These are phyloP conservation scores for Yamadazyma aaseri DNA, from an alignment of 1,139 yeast genomes.

Conservation along the genomic window DNA sequence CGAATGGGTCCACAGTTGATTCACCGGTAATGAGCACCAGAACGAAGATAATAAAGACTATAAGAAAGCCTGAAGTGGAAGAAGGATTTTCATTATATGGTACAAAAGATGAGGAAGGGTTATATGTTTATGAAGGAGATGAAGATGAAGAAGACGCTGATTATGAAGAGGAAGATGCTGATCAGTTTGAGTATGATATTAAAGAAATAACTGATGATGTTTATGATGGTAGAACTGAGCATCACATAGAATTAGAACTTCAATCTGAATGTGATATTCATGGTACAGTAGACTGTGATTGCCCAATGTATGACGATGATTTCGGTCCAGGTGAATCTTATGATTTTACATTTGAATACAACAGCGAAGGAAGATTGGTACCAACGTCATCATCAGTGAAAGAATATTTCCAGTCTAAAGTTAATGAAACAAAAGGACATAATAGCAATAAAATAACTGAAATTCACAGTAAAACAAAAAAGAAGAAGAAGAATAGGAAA, in stretches of 20 bases:
- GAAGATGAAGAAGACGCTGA: slow-evolving; percentile 10
- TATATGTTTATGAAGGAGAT: slow-evolving; percentile 21
- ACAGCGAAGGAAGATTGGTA: slow-evolving; percentile 40
- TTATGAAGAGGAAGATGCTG: slow-evolving; percentile 14
- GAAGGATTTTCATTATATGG: slow-evolving; percentile 41
- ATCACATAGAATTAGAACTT: slow-evolving; percentile 45
- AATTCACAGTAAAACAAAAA: slow-evolving; percentile 9
- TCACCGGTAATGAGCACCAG: too few species aligned
- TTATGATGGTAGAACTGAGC: slow-evolving; percentile 30
- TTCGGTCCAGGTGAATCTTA: slow-evolving; percentile 33
- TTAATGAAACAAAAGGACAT: slow-evolving; percentile 20
- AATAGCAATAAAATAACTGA: slow-evolving; percentile 11
- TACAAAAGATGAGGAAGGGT: slow-evolving; percentile 42
- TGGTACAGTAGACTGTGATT: slow-evolving; percentile 31
- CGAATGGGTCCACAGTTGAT: too few species aligned
- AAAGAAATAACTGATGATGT: slow-evolving; percentile 31
- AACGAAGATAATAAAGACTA: too few species aligned
- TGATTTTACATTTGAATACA: slow-evolving; percentile 47
- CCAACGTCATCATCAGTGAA: slow-evolving; percentile 44
- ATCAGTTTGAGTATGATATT: slow-evolving; percentile 40
- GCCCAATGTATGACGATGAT: slow-evolving; percentile 27
- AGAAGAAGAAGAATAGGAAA: slow-evolving; percentile 11
- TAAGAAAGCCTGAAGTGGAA: too few species aligned
- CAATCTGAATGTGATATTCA: slow-evolving; percentile 34
- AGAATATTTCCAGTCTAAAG: slow-evolving; percentile 30